These are phyloP conservation scores for Penicillium argentinense DNA, from an alignment of 495 filamentous ascomycete species.

Conservation along the genomic window DNA sequence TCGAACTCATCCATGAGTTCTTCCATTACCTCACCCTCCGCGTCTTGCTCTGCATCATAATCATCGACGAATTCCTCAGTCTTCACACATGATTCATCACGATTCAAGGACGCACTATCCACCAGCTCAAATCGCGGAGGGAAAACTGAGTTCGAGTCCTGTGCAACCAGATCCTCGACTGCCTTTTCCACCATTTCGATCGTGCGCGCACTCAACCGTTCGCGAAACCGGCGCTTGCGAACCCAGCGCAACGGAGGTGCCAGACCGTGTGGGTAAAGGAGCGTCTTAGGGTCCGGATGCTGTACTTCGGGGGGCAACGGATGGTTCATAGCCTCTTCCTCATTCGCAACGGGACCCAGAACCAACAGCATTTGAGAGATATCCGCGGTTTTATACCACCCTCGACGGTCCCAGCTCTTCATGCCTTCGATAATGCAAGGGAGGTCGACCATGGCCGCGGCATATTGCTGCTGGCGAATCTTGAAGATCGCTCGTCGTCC, in stretches of 20 bases:
- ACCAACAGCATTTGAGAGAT: slow-evolving; percentile 94
- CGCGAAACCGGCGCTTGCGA: slow-evolving; percentile 78
- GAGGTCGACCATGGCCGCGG: slow-evolving; percentile 80
- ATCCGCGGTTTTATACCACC: slow-evolving; percentile 91
- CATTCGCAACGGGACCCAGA: slow-evolving; percentile 64
- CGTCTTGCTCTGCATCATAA: slow-evolving; percentile 56
- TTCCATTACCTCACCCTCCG: slow-evolving; percentile 52
- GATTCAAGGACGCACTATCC: slow-evolving; percentile 56
- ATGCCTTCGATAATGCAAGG: slow-evolving; percentile 91
- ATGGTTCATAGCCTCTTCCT: slow-evolving; percentile 68
- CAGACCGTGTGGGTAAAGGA: slow-evolving; percentile 87
- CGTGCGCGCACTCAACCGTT: slow-evolving; percentile 72
- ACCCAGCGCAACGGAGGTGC: slow-evolving; percentile 89
- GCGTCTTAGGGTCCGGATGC: slow-evolving; percentile 53
- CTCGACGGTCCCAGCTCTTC: slow-evolving; percentile 92
- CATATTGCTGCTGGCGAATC: slow-evolving; percentile 70
- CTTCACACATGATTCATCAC: slow-evolving; percentile 46
- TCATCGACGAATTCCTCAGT: slow-evolving; percentile 48
- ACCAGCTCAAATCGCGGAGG: slow-evolving; percentile 61
- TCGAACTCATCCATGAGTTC: slow-evolving; percentile 57
- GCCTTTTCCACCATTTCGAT: slow-evolving; percentile 86
- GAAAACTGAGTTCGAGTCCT: slow-evolving; percentile 60
- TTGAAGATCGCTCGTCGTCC: slow-evolving; percentile 70
- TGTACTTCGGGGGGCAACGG: slow-evolving; percentile 66
- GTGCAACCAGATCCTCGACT: slow-evolving; percentile 71